A percentile compares a stretch with the other conserved stretches of the same genome.
phyloP scores from a whole-genome alignment of 352 stramenopile species.

The Peronospora farinosa region DNA sequence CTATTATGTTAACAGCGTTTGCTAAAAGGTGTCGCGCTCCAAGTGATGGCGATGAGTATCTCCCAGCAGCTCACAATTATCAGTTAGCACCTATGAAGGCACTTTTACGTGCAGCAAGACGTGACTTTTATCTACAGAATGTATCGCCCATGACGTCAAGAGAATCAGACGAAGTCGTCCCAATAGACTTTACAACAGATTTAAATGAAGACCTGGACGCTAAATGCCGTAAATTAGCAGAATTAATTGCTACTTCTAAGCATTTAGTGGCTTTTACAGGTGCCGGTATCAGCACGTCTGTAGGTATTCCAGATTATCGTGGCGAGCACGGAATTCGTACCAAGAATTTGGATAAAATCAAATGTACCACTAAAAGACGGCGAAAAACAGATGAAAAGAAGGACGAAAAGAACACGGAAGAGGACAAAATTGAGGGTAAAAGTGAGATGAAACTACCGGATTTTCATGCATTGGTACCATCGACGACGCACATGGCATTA shows the following conservation, averaged over 20 bases:
- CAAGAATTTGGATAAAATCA: conserved; percentile 39
- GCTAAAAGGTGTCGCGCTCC: conserved; percentile 37
- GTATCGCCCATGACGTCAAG: conserved; percentile 13
- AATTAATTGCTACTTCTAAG: conserved; percentile 49
- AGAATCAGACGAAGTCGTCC: conserved; percentile 3
- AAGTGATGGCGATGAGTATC: conserved; percentile 21
- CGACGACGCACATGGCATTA: conserved; percentile 75
- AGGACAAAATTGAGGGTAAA: conserved; percentile 4
- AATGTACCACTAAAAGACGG: conserved; percentile 22
- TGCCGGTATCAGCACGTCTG: conserved; percentile 72
- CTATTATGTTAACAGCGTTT: conserved; percentile 20
- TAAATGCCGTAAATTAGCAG: conserved; percentile 55
- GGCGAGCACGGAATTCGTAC: conserved; percentile 76
- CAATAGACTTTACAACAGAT: background rate
- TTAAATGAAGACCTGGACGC: conserved; percentile 31
- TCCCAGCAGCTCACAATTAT: conserved; percentile 24
- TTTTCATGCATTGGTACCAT: conserved; percentile 65
- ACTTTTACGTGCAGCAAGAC: conserved; percentile 19
- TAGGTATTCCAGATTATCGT: conserved; percentile 75
- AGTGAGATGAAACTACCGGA: conserved; percentile 41
- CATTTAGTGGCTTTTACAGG: conserved; percentile 79
- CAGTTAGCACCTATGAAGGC: conserved; percentile 26
- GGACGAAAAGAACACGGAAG: conserved; percentile 14
- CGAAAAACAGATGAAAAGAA: conserved; percentile 16
- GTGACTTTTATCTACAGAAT: conserved; percentile 22